A percentile compares a stretch with the other conserved stretches of the same genome.
phyloP scores from a whole-genome alignment of 192 early-diverging fungal genomes.

The Diversispora eburnea region DNA sequence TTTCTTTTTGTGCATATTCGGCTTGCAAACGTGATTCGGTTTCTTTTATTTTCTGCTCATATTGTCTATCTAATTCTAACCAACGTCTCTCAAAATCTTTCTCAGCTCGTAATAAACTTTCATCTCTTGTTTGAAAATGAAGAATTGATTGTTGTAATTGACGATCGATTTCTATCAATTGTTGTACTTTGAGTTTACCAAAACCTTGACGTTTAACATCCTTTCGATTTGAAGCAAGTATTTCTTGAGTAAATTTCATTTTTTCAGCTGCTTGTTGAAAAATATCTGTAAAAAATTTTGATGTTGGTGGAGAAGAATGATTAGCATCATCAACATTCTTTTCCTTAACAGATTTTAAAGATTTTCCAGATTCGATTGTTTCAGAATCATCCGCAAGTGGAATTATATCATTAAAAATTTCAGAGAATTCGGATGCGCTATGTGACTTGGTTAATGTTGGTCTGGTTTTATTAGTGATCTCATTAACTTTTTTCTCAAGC shows the following conservation, averaged over 20 bases:
- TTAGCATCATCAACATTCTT: not conserved
- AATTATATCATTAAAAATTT: not conserved
- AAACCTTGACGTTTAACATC: not conserved
- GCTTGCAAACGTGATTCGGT: not conserved
- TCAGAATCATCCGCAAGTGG: not conserved
- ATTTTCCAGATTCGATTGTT: not conserved
- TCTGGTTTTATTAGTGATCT: too few species aligned
- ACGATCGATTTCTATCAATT: conserved; percentile 24
- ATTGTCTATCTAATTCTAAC: conserved; percentile 29
- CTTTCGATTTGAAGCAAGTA: conserved; percentile 9
- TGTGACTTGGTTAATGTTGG: not conserved
- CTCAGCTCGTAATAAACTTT: conserved; percentile 24
- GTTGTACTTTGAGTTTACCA: conserved; percentile 20
- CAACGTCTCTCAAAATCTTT: conserved; percentile 25
- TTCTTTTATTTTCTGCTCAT: conserved; percentile 12
- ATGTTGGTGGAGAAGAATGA: not conserved
- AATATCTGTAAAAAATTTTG: conserved; percentile 21
- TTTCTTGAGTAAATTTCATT: conserved; percentile 23
- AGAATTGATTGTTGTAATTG: conserved; percentile 25
- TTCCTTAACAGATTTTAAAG: not conserved
- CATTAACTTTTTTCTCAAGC: not conserved
- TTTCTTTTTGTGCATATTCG: not conserved
- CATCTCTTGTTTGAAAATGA: conserved; percentile 28
- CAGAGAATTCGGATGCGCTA: not conserved
- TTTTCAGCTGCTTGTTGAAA: conserved; percentile 28